Conservation (phyloP, 192 early-diverging fungal genomes). For the Linderina pennispora region DNA sequence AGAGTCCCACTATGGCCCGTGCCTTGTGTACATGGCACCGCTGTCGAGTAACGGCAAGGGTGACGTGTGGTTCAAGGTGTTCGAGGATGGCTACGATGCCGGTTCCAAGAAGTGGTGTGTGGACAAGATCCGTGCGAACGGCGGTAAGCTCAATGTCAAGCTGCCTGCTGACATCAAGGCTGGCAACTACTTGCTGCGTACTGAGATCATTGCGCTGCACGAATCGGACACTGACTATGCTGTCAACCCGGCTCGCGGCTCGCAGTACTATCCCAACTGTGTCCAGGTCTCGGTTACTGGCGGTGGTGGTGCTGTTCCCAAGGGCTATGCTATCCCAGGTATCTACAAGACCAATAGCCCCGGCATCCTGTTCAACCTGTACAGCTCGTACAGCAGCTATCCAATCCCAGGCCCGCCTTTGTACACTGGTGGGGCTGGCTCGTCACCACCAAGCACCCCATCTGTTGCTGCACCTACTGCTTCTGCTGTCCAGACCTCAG, state of each 20-base stretch:
- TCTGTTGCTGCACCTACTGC: no score
- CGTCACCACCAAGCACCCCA: no score
- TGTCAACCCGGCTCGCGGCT: neutral
- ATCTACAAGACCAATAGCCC: neutral
- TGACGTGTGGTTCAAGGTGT: constrained; percentile 1
- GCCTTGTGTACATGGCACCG: constrained; percentile 3
- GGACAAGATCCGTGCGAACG: neutral
- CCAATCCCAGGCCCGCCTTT: neutral
- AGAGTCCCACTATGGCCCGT: neutral
- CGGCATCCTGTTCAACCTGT: neutral
- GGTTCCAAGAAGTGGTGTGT: neutral
- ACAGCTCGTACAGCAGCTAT: neutral
- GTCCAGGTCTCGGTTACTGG: neutral
- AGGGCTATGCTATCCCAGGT: neutral
- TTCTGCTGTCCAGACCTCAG: no score
- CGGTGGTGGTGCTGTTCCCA: neutral
- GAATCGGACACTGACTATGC: neutral
- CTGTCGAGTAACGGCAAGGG: neutral
- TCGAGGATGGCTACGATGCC: constrained; percentile 1
- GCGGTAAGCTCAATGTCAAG: neutral
- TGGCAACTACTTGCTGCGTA: neutral
- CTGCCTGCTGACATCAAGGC: neutral
- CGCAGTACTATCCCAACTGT: neutral
- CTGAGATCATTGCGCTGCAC: neutral
- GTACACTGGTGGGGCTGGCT: no score